Conservation (phyloP, 106 monocot genomes). For the Alisma plantagoaquatica region DNA sequence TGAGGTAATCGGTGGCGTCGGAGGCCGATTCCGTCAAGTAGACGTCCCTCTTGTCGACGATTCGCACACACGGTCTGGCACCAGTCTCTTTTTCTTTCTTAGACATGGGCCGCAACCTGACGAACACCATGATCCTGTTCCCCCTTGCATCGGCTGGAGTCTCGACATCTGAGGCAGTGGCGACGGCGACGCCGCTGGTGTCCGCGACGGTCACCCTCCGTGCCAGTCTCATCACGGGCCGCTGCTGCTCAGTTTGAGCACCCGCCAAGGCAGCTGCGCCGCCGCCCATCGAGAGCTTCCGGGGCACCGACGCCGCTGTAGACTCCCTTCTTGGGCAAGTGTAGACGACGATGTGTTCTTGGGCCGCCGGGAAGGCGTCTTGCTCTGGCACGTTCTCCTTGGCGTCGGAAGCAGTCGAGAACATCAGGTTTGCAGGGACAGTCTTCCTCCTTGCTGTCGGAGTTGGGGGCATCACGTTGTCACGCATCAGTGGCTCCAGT, state of each 20-base stretch:
- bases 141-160: no score
- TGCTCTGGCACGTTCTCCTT: conserved; percentile 33
- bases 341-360: conserved; percentile 2
- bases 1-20: conserved; percentile 60
- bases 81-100: conserved; percentile 72
- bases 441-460: conserved; percentile 9
- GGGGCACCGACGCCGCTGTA: not conserved
- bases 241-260: not conserved
- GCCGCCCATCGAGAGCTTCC: conserved; percentile 36
- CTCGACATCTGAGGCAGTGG: no score
- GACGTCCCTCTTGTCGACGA: conserved; percentile 49
- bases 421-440: conserved; percentile 1
- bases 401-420: conserved; percentile 16
- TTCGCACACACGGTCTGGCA: conserved; percentile 45
- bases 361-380: no score
- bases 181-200: conserved; percentile 3
- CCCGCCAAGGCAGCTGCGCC: conserved; percentile 10
- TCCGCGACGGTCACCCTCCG: not conserved
- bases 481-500: conserved; percentile 7
- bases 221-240: conserved; percentile 3
- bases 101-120: conserved; percentile 60
- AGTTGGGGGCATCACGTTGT: conserved; percentile 13
- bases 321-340: conserved; percentile 38
- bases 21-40: conserved; percentile 56
- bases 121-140: conserved; percentile 56